These are phyloP conservation scores for Colletotrichum ledebouriae DNA, from an alignment of 2,329 filamentous ascomycete species.

Conservation along the genomic window DNA sequence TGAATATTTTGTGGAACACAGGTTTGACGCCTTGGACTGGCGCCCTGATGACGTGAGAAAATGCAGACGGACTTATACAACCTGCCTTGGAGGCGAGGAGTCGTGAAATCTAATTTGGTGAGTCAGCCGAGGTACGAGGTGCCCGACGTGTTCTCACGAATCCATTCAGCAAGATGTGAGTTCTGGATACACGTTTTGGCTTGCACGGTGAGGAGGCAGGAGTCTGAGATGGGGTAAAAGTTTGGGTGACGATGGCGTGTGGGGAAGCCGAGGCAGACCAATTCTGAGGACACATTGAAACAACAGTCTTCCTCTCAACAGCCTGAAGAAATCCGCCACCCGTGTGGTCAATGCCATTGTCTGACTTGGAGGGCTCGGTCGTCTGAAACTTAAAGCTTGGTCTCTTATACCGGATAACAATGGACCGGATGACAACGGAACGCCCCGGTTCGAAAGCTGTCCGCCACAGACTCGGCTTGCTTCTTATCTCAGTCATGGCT, in stretches of 20 bases:
- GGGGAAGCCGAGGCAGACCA: conserved; percentile 2
- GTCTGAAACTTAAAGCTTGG: neutral
- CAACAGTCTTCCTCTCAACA: neutral
- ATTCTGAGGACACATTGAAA: neutral
- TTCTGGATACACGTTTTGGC: neutral
- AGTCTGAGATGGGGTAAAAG: neutral
- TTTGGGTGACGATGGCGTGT: conserved; percentile 2
- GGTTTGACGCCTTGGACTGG: no score
- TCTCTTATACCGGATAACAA: neutral
- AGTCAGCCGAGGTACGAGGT: conserved; percentile 13
- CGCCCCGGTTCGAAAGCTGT: neutral
- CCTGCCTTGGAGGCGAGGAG: neutral
- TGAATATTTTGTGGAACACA: conserved; percentile 27
- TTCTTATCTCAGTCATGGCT: no score
- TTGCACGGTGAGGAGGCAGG: neutral
- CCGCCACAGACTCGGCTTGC: no score
- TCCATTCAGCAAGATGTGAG: neutral
- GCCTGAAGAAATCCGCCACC: neutral
- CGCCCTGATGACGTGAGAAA: no score
- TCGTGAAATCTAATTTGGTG: neutral
- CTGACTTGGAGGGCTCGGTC: neutral
- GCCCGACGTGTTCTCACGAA: neutral
- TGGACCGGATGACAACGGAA: neutral
- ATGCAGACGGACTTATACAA: neutral
- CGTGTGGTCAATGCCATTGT: neutral